Evolutionary conservation across 371 early-diverging fungal genomes (phyloP).

Genomic region (Cokeromyces recurvatus): DNA sequence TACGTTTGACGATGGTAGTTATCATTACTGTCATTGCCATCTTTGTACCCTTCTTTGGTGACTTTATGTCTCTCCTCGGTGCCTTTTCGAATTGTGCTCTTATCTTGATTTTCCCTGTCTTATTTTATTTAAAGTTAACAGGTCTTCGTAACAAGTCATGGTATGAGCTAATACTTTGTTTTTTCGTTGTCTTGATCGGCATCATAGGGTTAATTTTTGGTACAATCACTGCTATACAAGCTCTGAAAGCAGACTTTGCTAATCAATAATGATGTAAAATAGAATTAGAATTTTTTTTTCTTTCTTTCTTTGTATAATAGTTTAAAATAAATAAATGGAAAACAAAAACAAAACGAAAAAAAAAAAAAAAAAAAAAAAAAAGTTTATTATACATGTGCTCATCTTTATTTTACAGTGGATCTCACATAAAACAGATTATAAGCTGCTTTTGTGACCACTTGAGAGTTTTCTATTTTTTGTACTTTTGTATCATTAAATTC

Average conservation of each 20-base stretch:
- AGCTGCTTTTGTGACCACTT: slow-evolving; percentile 47
- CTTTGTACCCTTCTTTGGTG: slow-evolving; percentile 66
- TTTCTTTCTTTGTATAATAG: no score
- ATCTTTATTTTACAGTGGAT: slow-evolving; percentile 20
- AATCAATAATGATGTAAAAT: no score
- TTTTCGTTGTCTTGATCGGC: slow-evolving; percentile 50
- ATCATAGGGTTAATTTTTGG: slow-evolving; percentile 61
- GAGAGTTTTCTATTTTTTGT: slow-evolving; percentile 56
- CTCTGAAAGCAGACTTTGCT: slow-evolving; percentile 38
- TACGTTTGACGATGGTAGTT: slow-evolving; percentile 43
- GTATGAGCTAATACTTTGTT: slow-evolving; percentile 38
- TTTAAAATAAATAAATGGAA: no score
- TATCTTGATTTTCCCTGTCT: slow-evolving; percentile 66
- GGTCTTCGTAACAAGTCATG: slow-evolving; percentile 42
- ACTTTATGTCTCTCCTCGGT: slow-evolving; percentile 68
- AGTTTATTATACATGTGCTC: no score
- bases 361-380: no score
- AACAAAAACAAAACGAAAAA: no score
- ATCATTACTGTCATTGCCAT: slow-evolving; percentile 46
- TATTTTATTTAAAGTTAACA: slow-evolving; percentile 60
- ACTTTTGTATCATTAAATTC: slow-evolving; percentile 92
- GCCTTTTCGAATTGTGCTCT: slow-evolving; percentile 62
- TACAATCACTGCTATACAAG: slow-evolving; percentile 50
- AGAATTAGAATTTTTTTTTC: no score
- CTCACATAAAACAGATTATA: slow-evolving; percentile 32